phyloP scores from a whole-genome alignment of 129 eudicot species.

The Helianthus annuus region DNA sequence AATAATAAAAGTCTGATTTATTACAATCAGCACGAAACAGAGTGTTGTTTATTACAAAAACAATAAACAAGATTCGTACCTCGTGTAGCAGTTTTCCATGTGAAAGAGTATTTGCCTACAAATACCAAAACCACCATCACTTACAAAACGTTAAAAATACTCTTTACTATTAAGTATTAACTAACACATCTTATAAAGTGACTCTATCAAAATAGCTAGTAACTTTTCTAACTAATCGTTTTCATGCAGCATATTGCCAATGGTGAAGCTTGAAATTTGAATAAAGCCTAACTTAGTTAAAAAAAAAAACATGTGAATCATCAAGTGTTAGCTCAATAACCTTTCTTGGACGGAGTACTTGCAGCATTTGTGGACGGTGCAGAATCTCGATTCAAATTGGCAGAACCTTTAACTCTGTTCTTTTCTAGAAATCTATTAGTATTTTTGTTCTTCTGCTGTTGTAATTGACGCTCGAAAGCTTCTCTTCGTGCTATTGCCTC shows the following conservation, averaged over 20 bases:
- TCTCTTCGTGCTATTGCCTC: slow-evolving; percentile 74
- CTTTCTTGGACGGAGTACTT: slow-evolving; percentile 48
- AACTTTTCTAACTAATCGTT: not conserved
- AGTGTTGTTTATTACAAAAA: not conserved
- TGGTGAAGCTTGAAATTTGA: not conserved
- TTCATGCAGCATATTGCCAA: not conserved
- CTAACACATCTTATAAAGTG: not conserved
- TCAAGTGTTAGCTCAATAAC: slow-evolving; percentile 25
- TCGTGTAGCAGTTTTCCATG: slow-evolving; percentile 42
- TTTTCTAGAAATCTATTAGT: slow-evolving; percentile 41
- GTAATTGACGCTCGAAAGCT: slow-evolving; percentile 52
- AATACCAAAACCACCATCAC: slow-evolving; percentile 5
- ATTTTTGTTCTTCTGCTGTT: slow-evolving; percentile 44
- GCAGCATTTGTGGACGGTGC: slow-evolving; percentile 27
- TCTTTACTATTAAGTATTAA: not conserved
- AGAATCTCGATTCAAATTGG: slow-evolving; percentile 17
- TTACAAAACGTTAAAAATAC: not conserved
- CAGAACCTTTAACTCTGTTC: slow-evolving; percentile 4
- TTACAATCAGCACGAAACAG: not conserved
- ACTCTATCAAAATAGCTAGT: not conserved
- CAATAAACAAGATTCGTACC: slow-evolving; percentile 32
- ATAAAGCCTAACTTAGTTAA: not conserved
- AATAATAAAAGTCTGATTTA: not conserved
- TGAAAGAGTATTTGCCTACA: slow-evolving; percentile 50
- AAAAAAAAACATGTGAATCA: not conserved